phyloP scores from a whole-genome alignment of 2,329 filamentous ascomycete genomes.

The Cladorrhinum sp. region DNA sequence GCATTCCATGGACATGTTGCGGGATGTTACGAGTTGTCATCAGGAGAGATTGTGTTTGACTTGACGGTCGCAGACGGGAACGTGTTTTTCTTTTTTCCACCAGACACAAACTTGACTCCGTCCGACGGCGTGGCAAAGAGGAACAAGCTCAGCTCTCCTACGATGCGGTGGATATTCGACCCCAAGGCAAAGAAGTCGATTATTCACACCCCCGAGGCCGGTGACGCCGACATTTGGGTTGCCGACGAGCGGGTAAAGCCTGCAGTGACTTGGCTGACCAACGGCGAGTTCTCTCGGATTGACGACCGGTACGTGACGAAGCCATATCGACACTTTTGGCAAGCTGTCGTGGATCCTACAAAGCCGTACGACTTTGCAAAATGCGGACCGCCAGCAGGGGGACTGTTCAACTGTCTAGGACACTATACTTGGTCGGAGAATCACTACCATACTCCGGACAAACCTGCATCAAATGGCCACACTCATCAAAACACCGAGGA shows the following conservation, averaged over 20 bases:
- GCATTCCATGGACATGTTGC: conserved; percentile 48
- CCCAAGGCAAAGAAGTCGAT: conserved; percentile 32
- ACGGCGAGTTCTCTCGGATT: conserved; percentile 49
- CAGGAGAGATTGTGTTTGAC: conserved; percentile 44
- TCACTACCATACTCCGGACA: conserved; percentile 17
- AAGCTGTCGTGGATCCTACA: conserved; percentile 37
- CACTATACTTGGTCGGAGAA: conserved; percentile 40
- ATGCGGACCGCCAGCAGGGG: conserved; percentile 42
- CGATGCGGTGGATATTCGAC: conserved; percentile 41
- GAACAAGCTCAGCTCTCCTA: conserved; percentile 39
- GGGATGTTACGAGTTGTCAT: conserved; percentile 46
- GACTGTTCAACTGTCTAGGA: conserved; percentile 46
- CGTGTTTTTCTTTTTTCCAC: conserved; percentile 46
- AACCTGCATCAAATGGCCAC: conserved; percentile 12
- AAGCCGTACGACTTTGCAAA: conserved; percentile 43
- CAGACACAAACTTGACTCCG: conserved; percentile 31
- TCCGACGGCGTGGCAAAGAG: conserved; percentile 27
- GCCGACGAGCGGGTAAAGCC: conserved; percentile 39
- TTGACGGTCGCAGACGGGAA: conserved; percentile 43
- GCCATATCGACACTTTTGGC: conserved; percentile 47
- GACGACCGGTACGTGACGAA: conserved; percentile 46
- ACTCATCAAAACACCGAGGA: background rate
- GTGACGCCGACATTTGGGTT: conserved; percentile 19
- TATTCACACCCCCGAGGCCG: conserved; percentile 5
- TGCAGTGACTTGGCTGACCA: conserved; percentile 37